A percentile compares a stretch with the other conserved stretches of the same genome.
These are phyloP conservation scores for Saturnispora saitoi DNA, from an alignment of 805 yeast species.

Conservation along the genomic window DNA sequence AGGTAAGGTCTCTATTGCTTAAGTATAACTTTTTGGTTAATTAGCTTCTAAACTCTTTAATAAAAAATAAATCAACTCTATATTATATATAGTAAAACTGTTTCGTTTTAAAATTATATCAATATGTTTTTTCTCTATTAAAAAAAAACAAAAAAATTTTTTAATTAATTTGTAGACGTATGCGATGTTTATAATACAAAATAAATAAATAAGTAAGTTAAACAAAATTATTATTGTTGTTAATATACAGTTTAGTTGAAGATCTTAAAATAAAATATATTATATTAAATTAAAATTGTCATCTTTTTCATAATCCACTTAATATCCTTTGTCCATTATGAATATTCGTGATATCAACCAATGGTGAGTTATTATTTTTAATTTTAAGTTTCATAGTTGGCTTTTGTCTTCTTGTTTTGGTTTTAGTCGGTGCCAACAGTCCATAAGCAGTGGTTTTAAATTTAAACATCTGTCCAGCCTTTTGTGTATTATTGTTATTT, in stretches of 20 bases:
- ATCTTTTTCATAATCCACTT: background rate
- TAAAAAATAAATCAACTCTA: slow-evolving; percentile 2
- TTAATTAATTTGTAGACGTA: background rate
- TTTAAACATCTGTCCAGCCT: slow-evolving; percentile 28
- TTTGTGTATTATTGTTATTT: background rate
- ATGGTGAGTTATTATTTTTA: slow-evolving; percentile 1
- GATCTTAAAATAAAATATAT: background rate
- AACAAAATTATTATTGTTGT: too few species aligned
- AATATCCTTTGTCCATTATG: slow-evolving; percentile 4
- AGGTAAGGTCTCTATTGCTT: slow-evolving; percentile 43
- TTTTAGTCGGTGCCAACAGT: slow-evolving; percentile 23
- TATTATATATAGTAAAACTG: slow-evolving; percentile 2
- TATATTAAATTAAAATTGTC: too few species aligned
- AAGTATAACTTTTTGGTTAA: slow-evolving; percentile 11
- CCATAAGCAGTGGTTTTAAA: slow-evolving; percentile 29
- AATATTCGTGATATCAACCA: slow-evolving; percentile 5
- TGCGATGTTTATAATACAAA: too few species aligned
- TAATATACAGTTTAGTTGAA: background rate
- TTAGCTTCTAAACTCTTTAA: background rate
- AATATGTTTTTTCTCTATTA: background rate
- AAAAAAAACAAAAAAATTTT: background rate
- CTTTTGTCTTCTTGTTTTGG: slow-evolving; percentile 23
- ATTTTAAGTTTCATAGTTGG: slow-evolving; percentile 24
- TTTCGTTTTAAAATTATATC: slow-evolving; percentile 1
- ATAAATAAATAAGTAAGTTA: too few species aligned